These are phyloP conservation scores for Gymnopilus junonius DNA, from an alignment of 768 basidiomycete genomes.

Conservation along the genomic window DNA sequence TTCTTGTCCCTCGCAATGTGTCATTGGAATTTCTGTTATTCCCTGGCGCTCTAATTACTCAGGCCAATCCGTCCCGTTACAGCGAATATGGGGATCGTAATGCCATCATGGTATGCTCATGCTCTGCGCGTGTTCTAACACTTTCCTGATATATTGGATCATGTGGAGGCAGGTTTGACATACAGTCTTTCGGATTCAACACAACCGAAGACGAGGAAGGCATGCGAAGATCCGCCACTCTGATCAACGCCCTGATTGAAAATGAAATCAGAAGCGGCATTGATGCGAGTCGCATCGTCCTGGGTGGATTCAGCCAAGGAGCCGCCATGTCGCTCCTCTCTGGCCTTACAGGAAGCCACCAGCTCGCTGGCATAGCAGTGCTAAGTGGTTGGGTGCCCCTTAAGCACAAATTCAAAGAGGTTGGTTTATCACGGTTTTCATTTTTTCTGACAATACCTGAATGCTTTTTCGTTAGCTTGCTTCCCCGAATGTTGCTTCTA, in stretches of 20 bases:
- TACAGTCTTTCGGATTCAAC: conserved; percentile 65
- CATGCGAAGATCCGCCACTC: conserved; percentile 66
- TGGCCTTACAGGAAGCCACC: conserved; percentile 67
- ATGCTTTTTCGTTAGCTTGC: conserved; percentile 51
- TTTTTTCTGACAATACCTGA: conserved; percentile 7
- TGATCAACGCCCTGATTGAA: conserved; percentile 71
- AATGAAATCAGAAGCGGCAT: conserved; percentile 76
- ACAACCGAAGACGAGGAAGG: conserved; percentile 75
- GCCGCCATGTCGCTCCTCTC: conserved; percentile 79
- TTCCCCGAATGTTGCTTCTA: conserved; percentile 57
- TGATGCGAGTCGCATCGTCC: conserved; percentile 69
- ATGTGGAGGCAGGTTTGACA: conserved; percentile 68
- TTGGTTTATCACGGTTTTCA: conserved; percentile 33
- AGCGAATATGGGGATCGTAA: conserved; percentile 71
- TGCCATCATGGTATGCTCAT: conserved; percentile 72
- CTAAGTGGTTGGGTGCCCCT: conserved; percentile 86
- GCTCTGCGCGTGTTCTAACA: neutral
- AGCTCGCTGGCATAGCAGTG: conserved; percentile 71
- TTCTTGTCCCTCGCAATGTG: conserved; percentile 3
- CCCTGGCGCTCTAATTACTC: conserved; percentile 9
- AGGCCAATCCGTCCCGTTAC: conserved; percentile 68
- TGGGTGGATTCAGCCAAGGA: conserved; percentile 92
- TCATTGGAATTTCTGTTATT: conserved; percentile 3
- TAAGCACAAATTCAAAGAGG: conserved; percentile 64
- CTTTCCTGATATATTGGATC: conserved; percentile 8